These are phyloP conservation scores for Mimosa bimucronata DNA, from an alignment of 306 rosid genomes.

Conservation along the genomic window DNA sequence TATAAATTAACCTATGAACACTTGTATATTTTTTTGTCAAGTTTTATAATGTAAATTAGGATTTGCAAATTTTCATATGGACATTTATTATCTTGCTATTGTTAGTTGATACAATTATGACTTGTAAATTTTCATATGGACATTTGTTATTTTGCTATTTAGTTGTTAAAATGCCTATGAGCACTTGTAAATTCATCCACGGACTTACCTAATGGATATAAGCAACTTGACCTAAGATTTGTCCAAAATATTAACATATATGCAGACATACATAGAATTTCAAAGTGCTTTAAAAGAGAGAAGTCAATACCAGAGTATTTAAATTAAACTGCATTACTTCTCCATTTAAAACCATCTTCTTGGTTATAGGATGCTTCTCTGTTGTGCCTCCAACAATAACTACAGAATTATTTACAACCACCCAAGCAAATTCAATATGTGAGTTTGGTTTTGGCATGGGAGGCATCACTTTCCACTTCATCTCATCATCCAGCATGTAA, in stretches of 20 bases:
- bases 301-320: constrained; percentile 61
- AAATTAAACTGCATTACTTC: constrained; percentile 84
- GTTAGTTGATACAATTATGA: no score
- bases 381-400: constrained; percentile 88
- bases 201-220: no score
- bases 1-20: no score
- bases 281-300: constrained; percentile 20
- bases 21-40: no score
- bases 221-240: no score
- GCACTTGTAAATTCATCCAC: no score
- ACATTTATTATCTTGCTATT: no score
- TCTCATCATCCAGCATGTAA: constrained; percentile 83
- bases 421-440: constrained; percentile 94
- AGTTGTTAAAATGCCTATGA: no score
- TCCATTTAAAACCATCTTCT: constrained; percentile 87
- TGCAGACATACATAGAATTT: constrained; percentile 22
- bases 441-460: constrained; percentile 89
- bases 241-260: constrained; percentile 15
- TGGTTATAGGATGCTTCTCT: constrained; percentile 87
- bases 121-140: no score
- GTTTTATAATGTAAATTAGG: no score
- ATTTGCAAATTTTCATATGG: no score
- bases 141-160: no score
- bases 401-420: constrained; percentile 70
- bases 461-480: constrained; percentile 84